phyloP scores from a whole-genome alignment of 2,329 filamentous ascomycete species.

The Colletotrichum navitas region DNA sequence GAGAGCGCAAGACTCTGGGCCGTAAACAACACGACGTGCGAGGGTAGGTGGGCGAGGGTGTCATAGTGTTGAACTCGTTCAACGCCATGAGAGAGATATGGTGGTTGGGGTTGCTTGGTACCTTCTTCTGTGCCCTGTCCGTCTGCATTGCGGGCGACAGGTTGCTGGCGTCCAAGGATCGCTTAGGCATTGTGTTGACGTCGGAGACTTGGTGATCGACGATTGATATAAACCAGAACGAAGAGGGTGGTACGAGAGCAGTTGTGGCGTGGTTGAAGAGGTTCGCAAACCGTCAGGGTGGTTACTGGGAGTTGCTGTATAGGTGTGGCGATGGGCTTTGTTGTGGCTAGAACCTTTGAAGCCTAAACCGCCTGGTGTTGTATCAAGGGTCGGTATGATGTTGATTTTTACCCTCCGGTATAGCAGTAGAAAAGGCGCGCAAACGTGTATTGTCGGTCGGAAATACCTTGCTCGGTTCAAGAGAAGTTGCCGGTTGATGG shows the following conservation, averaged over 20 bases:
- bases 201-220: conserved; percentile 24
- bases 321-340: conserved; percentile 29
- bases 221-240: conserved; percentile 22
- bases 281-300: not conserved
- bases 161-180: conserved; percentile 50
- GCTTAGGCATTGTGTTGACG: conserved; percentile 54
- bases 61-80: too few relatives aligned
- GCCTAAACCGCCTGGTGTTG: conserved; percentile 20
- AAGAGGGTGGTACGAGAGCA: not conserved
- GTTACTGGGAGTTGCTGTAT: not conserved
- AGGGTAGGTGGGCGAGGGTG: too few relatives aligned
- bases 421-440: not conserved
- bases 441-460: not conserved
- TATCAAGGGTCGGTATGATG: not conserved
- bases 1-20: too few relatives aligned
- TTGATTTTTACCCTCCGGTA: too few relatives aligned
- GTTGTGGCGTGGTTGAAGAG: not conserved
- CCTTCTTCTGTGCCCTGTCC: conserved; percentile 49
- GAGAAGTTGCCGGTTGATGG: conserved; percentile 2
- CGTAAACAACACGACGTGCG: not conserved
- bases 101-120: conserved; percentile 40
- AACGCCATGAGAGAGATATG: not conserved
- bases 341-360: conserved; percentile 38
- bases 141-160: conserved; percentile 48
- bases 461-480: not conserved